Base-by-base conservation (phyloP, 148 eudicot genomes). In the Rhododendron ferrugineum region DNA sequence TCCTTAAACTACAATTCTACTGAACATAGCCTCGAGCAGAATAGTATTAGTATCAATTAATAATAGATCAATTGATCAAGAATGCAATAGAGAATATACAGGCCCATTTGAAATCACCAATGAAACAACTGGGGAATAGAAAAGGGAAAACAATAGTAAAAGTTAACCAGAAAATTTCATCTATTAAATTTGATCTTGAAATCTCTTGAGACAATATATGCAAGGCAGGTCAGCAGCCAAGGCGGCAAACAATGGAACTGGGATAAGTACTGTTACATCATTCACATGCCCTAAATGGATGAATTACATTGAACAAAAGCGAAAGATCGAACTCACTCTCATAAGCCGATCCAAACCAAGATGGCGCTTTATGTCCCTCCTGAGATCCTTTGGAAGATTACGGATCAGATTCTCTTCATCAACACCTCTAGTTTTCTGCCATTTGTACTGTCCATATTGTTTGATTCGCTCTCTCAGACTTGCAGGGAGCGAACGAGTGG, bases 291-390 rank as follows among this genome's bases (percentile, higher is more conserved):
- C 20, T 5, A 8, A 26, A 83, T 49, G 52, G 64, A 16, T 8
- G 13, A 26, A 22, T 13, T 79, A 23, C 64, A 36, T 34, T 47
- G 28, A 14, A 2, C 56, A 80, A 8, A 26, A 36, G 40, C 36
- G 40, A 72, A 84, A 40, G 42, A 4, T 37, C 6, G 7, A 56
- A 88, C 94, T 91, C 84, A 97, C 98, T 88, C 98, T 89, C 82
- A 84, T 93, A 32, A 95, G 92, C 23, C 92, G 85, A 87, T 86
- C 96, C 86, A 94, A 87, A 88, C 99, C 95, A 70, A 95, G 95
- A 89, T 97, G 99, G 70, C 99, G 98, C 84, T 95, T 95, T 66
- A 97, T 97, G 83, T 95, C 99, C 92, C 95, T 94, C 86, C 96
- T 89, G 26, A 97, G 93, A 83, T 95, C 98, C 91, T 91, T 95